Evolutionary conservation across 148 eudicot genomes (phyloP).

Genomic region (Vaccinium vitisidaea): DNA sequence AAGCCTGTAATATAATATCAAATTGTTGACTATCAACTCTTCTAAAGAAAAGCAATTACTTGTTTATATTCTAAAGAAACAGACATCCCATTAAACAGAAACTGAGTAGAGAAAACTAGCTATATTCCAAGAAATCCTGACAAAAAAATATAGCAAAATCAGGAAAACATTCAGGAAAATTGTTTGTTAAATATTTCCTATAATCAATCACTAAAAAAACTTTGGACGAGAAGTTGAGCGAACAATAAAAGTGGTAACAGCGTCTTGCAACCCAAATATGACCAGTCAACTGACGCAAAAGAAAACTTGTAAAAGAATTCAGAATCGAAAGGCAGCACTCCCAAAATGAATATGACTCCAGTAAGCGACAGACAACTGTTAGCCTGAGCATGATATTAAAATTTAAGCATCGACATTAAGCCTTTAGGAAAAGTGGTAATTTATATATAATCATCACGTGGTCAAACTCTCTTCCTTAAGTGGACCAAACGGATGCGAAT

Average conservation of each 20-base stretch:
- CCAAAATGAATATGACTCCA: background rate
- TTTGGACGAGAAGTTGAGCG: background rate
- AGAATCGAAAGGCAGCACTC: conserved; percentile 6
- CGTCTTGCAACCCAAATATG: background rate
- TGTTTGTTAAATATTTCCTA: background rate
- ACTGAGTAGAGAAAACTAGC: background rate
- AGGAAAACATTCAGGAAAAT: background rate
- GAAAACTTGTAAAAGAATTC: background rate
- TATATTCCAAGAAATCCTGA: background rate
- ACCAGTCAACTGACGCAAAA: background rate
- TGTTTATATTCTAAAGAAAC: background rate
- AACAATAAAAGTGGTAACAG: background rate
- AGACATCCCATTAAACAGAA: background rate
- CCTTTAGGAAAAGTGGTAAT: background rate
- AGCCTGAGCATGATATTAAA: background rate
- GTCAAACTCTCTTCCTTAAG: background rate
- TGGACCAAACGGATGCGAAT: background rate
- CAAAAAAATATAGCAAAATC: background rate
- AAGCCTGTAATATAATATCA: background rate
- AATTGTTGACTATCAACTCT: background rate
- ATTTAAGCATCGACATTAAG: background rate
- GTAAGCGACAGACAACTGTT: background rate
- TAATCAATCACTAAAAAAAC: background rate
- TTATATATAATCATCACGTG: background rate
- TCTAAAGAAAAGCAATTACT: background rate